Evolutionary conservation across 192 early-diverging fungal species (phyloP), one percentile per base, ranked within the genome.

Genomic region (Cladochytrium replicatum): DNA sequence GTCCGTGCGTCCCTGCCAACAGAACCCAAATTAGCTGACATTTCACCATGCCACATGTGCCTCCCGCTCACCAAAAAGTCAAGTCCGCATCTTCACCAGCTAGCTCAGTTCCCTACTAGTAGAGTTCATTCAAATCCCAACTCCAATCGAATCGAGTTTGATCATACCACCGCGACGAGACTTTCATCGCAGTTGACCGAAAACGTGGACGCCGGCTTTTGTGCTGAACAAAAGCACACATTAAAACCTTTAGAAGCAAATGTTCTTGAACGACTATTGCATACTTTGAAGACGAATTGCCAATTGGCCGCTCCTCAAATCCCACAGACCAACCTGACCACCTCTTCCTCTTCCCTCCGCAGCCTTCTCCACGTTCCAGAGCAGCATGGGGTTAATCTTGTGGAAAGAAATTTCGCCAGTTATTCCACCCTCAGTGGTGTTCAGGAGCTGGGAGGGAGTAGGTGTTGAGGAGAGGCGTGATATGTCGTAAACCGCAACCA

Each of bases 51-150:
- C n/a, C n/a, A n/a, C 13, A 17, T 9, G 9, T 44, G 9, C 43
- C 9, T 25, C 29, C 5, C 3, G 31, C 40, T 34, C 38, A 66
- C 68, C 68, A 75, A 41, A 75, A 61, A 8, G 26, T 24, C 30
- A 75, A 48, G 21, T 46, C 37, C 6, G 73, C 60, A 23, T 71
- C 67, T 17, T 74, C 67, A 31, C 57, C 63, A 0, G 52, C 64
- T 4, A 61, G 52, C 25, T 63, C 57, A 6, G 50, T 50, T 52
- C 60, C 4, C 43, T 30, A 27, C 58, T n/a, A n/a, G n/a, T 60
- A 55, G 19, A 62, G 28, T 21, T 47, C 9, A 22, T 15, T 23
- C 21, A 41, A 2, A 55, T 9, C 17, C 0, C 1, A 13, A 0
- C 9, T 6, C 0, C 31, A 50, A 13, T 23, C 31, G 11, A 9